Conservation (phyloP, 192 early-diverging fungal species). For the Backusella parvicylindrica region DNA sequence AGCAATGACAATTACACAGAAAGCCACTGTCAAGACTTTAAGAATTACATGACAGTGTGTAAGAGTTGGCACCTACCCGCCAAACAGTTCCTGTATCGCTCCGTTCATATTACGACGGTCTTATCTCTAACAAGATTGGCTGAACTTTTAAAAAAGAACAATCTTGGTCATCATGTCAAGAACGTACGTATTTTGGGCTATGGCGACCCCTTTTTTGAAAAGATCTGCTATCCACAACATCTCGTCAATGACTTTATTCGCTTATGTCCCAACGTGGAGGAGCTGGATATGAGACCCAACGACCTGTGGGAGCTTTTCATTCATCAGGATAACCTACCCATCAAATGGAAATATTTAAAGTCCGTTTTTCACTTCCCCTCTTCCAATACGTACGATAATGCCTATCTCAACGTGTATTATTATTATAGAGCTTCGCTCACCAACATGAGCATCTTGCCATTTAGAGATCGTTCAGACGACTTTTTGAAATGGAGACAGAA, state of each 20-base stretch:
- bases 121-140: not conserved
- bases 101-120: not conserved
- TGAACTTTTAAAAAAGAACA: not conserved
- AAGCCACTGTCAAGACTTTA: not conserved
- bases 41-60: not conserved
- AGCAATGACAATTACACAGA: not conserved
- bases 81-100: not conserved
- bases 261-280: not conserved
- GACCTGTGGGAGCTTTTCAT: not conserved
- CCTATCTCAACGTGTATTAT: not conserved
- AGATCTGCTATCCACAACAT: not conserved
- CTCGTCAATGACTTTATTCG: not conserved
- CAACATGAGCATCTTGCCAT: not conserved
- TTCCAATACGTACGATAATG: not conserved
- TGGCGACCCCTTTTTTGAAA: not conserved
- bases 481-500: conserved; percentile 1
- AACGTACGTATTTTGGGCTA: not conserved
- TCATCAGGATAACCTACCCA: not conserved
- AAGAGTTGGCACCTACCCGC: not conserved
- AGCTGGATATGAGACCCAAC: not conserved
- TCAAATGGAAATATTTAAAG: not conserved
- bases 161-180: not conserved
- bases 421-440: not conserved
- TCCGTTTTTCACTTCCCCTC: not conserved
- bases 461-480: not conserved